Percentiles rank a stretch among this genome's conserved stretches.
phyloP scores from a whole-genome alignment of 176 grass and related monocot genomes.

The Aechmea fasciata region DNA sequence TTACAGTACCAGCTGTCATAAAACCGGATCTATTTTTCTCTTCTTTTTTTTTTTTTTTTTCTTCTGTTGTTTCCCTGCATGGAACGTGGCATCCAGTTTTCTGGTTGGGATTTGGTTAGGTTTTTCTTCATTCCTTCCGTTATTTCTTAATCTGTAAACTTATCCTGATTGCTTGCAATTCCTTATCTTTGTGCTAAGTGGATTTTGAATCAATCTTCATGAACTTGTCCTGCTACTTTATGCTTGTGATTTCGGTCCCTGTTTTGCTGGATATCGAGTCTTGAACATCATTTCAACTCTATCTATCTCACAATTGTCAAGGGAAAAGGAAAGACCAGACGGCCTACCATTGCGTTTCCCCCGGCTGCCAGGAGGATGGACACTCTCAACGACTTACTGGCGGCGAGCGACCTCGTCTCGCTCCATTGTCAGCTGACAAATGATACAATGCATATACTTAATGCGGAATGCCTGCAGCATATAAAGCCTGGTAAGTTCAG shows the following conservation, averaged over 20 bases:
- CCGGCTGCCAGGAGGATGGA: constrained; percentile 91
- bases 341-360: constrained; percentile 72
- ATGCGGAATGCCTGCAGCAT: constrained; percentile 67
- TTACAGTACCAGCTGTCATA: too few relatives aligned
- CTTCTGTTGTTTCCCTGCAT: too few relatives aligned
- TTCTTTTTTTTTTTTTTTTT: too few relatives aligned
- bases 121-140: too few relatives aligned
- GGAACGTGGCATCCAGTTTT: too few relatives aligned
- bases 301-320: constrained; percentile 7
- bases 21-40: too few relatives aligned
- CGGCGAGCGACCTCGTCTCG: constrained; percentile 87
- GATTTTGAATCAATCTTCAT: not conserved
- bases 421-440: constrained; percentile 83
- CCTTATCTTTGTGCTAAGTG: not conserved
- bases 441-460: constrained; percentile 87
- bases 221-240: not conserved
- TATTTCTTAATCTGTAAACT: too few relatives aligned
- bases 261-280: constrained; percentile 11
- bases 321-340: constrained; percentile 46
- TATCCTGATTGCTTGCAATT: not conserved
- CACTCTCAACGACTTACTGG: constrained; percentile 85
- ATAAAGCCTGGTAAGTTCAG: constrained; percentile 70
- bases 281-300: not conserved
- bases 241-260: not conserved
- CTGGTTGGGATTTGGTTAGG: too few relatives aligned